Percentiles rank a stretch among this genome's conserved stretches.
Conservation (phyloP, 2,329 filamentous ascomycete species). For the Aspergillus sp. region DNA sequence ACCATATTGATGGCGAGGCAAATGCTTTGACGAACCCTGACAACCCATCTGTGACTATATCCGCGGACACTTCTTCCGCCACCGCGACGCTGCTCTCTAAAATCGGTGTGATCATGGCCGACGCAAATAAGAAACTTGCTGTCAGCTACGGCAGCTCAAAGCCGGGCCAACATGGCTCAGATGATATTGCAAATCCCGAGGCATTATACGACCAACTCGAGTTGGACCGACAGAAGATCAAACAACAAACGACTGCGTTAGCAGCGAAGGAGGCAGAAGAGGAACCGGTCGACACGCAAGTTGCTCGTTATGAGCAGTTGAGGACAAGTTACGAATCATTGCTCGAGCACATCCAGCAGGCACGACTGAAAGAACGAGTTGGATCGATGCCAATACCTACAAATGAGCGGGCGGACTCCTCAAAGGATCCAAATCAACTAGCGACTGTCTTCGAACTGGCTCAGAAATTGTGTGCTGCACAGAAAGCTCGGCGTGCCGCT, state of each 20-base stretch:
- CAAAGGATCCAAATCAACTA: conserved; percentile 31
- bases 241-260: conserved; percentile 37
- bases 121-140: conserved; percentile 70
- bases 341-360: conserved; percentile 44
- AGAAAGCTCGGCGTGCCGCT: conserved; percentile 34
- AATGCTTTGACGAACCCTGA: conserved; percentile 28
- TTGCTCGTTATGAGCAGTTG: conserved; percentile 39
- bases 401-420: conserved; percentile 13
- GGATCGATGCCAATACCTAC: conserved; percentile 15
- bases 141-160: conserved; percentile 59
- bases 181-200: conserved; percentile 43
- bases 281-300: conserved; percentile 35
- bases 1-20: conserved; percentile 31
- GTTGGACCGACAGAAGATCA: conserved; percentile 43
- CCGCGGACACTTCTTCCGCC: conserved; percentile 55
- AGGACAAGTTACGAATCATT: conserved; percentile 40
- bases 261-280: conserved; percentile 37
- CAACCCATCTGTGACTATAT: conserved; percentile 26
- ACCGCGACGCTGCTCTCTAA: conserved; percentile 68
- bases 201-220: conserved; percentile 43
- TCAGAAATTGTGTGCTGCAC: conserved; percentile 31
- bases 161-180: conserved; percentile 55
- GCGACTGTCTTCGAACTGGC: conserved; percentile 29
- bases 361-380: conserved; percentile 33
- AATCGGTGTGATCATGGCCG: conserved; percentile 66